Evolutionary conservation across 2,329 filamentous ascomycete species (phyloP).

Genomic region (Capronia epimyces): DNA sequence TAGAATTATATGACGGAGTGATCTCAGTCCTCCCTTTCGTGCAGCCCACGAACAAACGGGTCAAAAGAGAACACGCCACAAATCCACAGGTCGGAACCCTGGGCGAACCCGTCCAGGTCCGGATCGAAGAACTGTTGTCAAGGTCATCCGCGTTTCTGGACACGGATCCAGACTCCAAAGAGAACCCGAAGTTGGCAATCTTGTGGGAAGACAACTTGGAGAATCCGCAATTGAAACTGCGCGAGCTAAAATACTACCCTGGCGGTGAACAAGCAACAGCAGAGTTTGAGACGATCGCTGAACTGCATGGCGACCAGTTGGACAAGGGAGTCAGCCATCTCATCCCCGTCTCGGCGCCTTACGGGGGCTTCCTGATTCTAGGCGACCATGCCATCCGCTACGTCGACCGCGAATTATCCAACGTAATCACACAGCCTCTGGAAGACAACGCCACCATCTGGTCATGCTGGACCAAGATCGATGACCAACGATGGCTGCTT

Average conservation of each 20-base stretch:
- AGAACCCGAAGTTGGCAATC: conserved; percentile 57
- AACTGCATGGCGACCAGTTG: conserved; percentile 47
- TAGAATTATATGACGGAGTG: conserved; percentile 65
- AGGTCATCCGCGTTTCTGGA: conserved; percentile 62
- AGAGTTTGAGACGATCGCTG: conserved; percentile 50
- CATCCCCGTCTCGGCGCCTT: conserved; percentile 55
- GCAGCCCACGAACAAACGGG: conserved; percentile 47
- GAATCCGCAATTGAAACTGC: conserved; percentile 51
- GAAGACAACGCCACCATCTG: conserved; percentile 70
- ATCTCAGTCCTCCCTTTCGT: conserved; percentile 60
- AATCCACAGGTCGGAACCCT: conserved; percentile 44
- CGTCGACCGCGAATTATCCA: conserved; percentile 69
- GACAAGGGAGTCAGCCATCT: conserved; percentile 58
- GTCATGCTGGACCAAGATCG: conserved; percentile 82
- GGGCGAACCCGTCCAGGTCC: conserved; percentile 55
- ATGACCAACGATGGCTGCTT: conserved; percentile 76
- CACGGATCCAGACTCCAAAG: conserved; percentile 41
- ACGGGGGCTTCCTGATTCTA: conserved; percentile 67
- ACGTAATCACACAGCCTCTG: conserved; percentile 59
- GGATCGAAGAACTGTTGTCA: conserved; percentile 63
- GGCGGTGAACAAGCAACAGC: conserved; percentile 44
- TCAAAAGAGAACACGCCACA: conserved; percentile 23
- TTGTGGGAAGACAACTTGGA: conserved; percentile 60
- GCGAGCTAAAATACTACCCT: conserved; percentile 50
- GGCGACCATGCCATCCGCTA: conserved; percentile 80